Evolutionary conservation across 2,329 filamentous ascomycete genomes (phyloP), one percentile per base, ranked within the genome.

Genomic region (Amauroascus niger): DNA sequence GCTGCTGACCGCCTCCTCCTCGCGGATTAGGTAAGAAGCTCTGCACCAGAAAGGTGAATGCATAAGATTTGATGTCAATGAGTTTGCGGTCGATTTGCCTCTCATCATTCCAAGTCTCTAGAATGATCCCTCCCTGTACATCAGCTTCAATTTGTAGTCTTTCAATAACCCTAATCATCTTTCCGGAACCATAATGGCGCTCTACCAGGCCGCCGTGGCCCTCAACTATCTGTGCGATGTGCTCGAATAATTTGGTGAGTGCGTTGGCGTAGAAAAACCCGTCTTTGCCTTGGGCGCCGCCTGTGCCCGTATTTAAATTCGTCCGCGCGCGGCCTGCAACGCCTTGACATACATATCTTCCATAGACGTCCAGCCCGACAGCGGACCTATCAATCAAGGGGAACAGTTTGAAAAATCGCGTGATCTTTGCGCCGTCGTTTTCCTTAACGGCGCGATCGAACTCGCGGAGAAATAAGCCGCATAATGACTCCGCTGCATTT

Each of bases 371-470:
- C 54, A 98, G 70, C 0, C 93, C 93, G 6, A 91, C 87, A 53
- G 95, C 87, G 2, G 88, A 84, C 57, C 90, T 80, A 13, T 87
- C 90, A 65, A 98, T 96, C 33, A 98, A 74, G 14, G 93, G 93
- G 63, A 98, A 98, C 35, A 98, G 76, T 74, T 98, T 98, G 75
- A 98, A 98, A 75, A 98, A 98, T 40, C 93, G 78, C 1, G 93
- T 96, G 51, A 98, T 88, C 67, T 87, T 88, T 22, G 87, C 80
- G 2, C 88, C 89, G 63, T 97, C 90, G n/a, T 81, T 85, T 40
- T 93, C 89, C 57, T 81, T 79, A 1, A 90, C 87, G 0, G 93
- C 93, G 69, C 86, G 93, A 64, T 97, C 89, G 62, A 98, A 98
- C 72, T 98, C 93, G 56, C 91, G 79, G 65, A 97, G 71, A 70